These are phyloP conservation scores for Leccinum truebloodii DNA, from an alignment of 768 basidiomycete genomes.

Conservation along the genomic window DNA sequence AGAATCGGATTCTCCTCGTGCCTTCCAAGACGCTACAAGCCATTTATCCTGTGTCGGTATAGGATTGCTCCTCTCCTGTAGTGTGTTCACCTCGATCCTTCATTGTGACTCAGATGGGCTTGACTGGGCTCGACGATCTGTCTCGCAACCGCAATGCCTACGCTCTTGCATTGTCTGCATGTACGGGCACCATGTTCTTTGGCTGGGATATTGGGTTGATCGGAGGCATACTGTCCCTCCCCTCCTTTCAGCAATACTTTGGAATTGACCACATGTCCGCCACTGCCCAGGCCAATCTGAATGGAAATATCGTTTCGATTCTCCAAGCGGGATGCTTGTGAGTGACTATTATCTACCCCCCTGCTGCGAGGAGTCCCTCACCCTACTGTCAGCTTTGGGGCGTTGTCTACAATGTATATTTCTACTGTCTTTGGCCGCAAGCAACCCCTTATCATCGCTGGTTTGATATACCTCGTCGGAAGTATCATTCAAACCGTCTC, in stretches of 20 bases:
- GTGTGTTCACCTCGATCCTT: background rate
- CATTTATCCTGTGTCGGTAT: too few relatives aligned
- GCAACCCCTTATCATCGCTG: constrained; percentile 44
- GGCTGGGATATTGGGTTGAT: constrained; percentile 54
- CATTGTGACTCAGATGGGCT: constrained; percentile 21
- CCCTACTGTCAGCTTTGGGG: constrained; percentile 40
- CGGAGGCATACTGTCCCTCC: constrained; percentile 48
- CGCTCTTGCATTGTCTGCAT: constrained; percentile 44
- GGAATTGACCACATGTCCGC: constrained; percentile 42
- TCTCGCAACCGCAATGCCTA: constrained; percentile 46
- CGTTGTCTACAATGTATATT: constrained; percentile 41
- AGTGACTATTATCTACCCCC: constrained; percentile 15
- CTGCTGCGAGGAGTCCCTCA: background rate
- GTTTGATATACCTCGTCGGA: constrained; percentile 48
- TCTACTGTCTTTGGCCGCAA: constrained; percentile 49
- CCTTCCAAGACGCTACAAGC: too few relatives aligned
- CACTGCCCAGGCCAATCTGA: constrained; percentile 40
- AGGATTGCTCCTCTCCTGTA: background rate
- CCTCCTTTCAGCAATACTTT: constrained; percentile 50
- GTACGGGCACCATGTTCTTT: constrained; percentile 50
- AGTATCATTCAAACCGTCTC: constrained; percentile 46
- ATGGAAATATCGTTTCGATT: constrained; percentile 54
- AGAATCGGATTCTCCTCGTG: too few relatives aligned
- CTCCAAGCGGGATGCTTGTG: constrained; percentile 52
- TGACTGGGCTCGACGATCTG: constrained; percentile 23